Evolutionary conservation across 2,329 filamentous ascomycete genomes (phyloP).

Genomic region (Arachnomyces sp.): DNA sequence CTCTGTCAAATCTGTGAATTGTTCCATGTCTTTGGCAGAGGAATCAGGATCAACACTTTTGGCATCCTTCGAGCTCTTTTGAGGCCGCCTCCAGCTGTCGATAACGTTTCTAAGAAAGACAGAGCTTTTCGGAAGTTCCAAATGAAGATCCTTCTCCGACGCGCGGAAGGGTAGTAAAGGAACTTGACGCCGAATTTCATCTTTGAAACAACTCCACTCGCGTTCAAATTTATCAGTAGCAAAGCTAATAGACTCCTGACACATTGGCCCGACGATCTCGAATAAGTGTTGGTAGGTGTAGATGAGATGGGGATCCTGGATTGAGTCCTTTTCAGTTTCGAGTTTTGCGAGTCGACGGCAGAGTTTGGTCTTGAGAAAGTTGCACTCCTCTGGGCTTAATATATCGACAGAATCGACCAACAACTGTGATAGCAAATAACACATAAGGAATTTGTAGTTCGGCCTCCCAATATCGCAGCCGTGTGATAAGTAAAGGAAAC

Average conservation of each 20-base stretch:
- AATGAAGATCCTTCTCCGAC: constrained; percentile 19
- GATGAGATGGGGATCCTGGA: constrained; percentile 1
- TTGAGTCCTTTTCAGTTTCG: constrained; percentile 32
- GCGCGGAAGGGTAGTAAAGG: constrained; percentile 35
- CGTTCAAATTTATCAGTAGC: constrained; percentile 24
- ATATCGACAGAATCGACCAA: constrained; percentile 31
- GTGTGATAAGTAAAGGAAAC: constrained; percentile 33
- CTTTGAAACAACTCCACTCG: constrained; percentile 37
- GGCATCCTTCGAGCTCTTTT: too few species aligned
- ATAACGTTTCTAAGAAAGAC: too few species aligned
- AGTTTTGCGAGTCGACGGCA: constrained; percentile 52
- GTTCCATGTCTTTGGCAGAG: too few species aligned
- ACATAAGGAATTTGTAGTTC: constrained; percentile 53
- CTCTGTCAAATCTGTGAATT: constrained; percentile 13
- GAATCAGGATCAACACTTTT: too few species aligned
- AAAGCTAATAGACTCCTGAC: constrained; percentile 22
- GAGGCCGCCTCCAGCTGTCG: too few species aligned
- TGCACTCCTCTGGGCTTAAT: constrained; percentile 26
- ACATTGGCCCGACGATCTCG: constrained; percentile 16
- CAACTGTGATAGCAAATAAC: constrained; percentile 39
- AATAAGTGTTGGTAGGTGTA: constrained; percentile 26
- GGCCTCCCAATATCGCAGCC: constrained; percentile 32
- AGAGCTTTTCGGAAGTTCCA: constrained; percentile 37
- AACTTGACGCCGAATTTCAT: constrained; percentile 29
- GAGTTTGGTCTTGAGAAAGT: constrained; percentile 45